Evolutionary conservation across 2,329 filamentous ascomycete species (phyloP).

Genomic region (Leptoxyphium fumago): DNA sequence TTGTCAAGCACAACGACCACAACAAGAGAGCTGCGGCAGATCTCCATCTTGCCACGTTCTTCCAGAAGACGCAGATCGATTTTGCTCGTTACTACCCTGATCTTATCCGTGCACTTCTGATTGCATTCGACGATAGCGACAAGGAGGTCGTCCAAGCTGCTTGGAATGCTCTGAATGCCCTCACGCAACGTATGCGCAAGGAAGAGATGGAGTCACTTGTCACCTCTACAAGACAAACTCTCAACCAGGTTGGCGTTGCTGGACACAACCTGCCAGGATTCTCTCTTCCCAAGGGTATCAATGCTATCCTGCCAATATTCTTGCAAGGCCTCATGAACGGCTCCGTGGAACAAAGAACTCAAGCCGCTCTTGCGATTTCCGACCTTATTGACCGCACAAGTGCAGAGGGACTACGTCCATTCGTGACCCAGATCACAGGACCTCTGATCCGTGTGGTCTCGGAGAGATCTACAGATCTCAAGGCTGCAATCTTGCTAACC

Average conservation of each 20-base stretch:
- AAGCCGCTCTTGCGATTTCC: constrained; percentile 82
- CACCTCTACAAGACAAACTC: constrained; percentile 66
- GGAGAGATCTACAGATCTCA: constrained; percentile 89
- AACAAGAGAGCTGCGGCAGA: constrained; percentile 64
- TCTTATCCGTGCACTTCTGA: constrained; percentile 75
- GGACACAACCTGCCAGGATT: constrained; percentile 80
- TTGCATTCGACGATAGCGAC: constrained; percentile 84
- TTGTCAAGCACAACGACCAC: constrained; percentile 90
- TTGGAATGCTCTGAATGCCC: constrained; percentile 72
- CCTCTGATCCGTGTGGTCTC: constrained; percentile 96
- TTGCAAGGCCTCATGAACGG: constrained; percentile 96
- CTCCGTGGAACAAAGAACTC: constrained; percentile 76
- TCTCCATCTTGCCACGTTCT: constrained; percentile 73
- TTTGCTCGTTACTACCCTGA: constrained; percentile 95
- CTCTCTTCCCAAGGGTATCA: constrained; percentile 86
- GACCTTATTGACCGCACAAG: constrained; percentile 91
- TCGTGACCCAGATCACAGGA: constrained; percentile 94
- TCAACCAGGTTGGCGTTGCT: constrained; percentile 77
- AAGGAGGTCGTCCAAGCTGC: constrained; percentile 72
- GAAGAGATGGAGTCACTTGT: constrained; percentile 97
- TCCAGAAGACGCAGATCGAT: constrained; percentile 63
- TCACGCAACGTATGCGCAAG: constrained; percentile 82
- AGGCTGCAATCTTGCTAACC: constrained; percentile 82
- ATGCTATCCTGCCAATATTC: constrained; percentile 90
- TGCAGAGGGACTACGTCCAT: constrained; percentile 75